Base-by-base conservation (phyloP, 2,329 filamentous ascomycete species). In the Metarhizium album region DNA sequence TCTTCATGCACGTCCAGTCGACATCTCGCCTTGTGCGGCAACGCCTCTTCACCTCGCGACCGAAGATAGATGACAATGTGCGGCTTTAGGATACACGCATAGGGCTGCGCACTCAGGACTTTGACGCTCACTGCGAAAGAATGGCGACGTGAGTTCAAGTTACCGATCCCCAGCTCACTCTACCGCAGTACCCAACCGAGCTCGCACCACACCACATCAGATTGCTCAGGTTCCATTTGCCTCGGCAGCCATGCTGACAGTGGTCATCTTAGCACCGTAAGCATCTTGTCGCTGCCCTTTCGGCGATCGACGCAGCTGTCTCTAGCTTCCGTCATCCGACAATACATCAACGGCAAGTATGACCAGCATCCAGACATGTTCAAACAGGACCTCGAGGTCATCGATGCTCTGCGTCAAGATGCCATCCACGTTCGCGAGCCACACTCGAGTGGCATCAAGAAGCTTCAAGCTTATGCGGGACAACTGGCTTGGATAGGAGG, bases 351-450 rank as follows among this genome's bases (percentile, higher is more conserved):
- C 54, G 85, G 82, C 68, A 96, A 97, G 76, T 97, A 97, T 84
- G 91, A 97, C 69, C 93, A 98, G 67, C 91, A 95, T 65, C 91
- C 93, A 33, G 90, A 96, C 68, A 95, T 95, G 85, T 98, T 98
- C 69, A 81, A 82, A 55, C 79, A 87, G 56, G 93, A 98, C 71
- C 81, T 82, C 52, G 83, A 90, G 63, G 79, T 86, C 57, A 90
- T 98, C 61, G 90, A 97, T 64, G 75, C 80, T 46, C 73, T 97
- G 52, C 84, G 93, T 4, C 79, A 80, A 55, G 87, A 94, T 65
- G 93, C 93, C n/a, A 76, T 95, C 50, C 88, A 90, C 66, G 86
- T 93, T 2, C 81, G 86, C 53, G 93, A 98, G 64, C 83, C 93
- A 2, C 93, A 98, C 64, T 74, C 80, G 4, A 95, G 86, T 64